phyloP scores from a whole-genome alignment of 192 early-diverging fungal species.

The Podila verticillata region DNA sequence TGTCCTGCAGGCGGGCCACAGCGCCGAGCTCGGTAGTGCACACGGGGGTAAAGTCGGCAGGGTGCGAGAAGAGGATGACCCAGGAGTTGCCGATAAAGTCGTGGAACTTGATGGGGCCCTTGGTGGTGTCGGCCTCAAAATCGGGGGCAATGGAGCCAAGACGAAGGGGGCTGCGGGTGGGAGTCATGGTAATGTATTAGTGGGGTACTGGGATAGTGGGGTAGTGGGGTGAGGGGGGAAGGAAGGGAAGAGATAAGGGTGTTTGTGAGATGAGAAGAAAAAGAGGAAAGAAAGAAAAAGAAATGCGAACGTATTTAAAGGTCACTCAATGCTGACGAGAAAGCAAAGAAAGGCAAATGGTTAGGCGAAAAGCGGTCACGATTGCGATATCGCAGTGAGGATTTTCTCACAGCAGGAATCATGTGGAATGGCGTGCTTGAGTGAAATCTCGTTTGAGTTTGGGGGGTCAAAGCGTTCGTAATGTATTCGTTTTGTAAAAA shows the following conservation, averaged over 20 bases:
- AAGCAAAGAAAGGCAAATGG: too few species aligned
- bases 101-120: constrained; percentile 92
- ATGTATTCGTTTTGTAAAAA: too few species aligned
- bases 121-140: constrained; percentile 88
- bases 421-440: too few species aligned
- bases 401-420: too few species aligned
- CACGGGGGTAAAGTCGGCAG: constrained; percentile 96
- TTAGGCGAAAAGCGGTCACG: too few species aligned
- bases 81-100: constrained; percentile 85
- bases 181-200: too few species aligned
- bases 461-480: too few species aligned
- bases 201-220: too few species aligned
- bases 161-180: constrained; percentile 36
- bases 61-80: constrained; percentile 98
- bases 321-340: too few species aligned
- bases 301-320: too few species aligned
- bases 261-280: neutral
- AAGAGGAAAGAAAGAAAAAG: neutral
- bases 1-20: constrained; percentile 80
- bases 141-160: constrained; percentile 60
- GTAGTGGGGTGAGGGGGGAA: neutral
- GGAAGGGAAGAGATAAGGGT: neutral
- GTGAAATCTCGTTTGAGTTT: too few species aligned
- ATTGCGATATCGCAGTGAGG: too few species aligned
- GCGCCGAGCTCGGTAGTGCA: constrained; percentile 97